Percentiles rank a stretch among this genome's conserved stretches.
These are phyloP conservation scores for Oryza coarctata DNA, from an alignment of 176 grass and related monocot genomes.

Conservation along the genomic window DNA sequence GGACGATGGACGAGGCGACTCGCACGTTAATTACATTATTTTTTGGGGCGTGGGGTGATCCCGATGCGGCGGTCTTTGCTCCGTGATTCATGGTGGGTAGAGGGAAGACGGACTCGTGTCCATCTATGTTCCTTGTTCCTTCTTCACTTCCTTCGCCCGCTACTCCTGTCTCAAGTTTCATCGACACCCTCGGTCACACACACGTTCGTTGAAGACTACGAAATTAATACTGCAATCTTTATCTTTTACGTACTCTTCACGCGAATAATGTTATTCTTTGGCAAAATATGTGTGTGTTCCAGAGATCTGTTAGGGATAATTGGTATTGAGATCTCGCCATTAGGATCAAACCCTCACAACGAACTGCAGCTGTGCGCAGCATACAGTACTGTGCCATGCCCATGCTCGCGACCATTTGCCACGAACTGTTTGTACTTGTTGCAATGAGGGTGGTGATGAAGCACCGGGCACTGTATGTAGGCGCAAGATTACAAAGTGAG, in stretches of 20 bases:
- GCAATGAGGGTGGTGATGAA: neutral
- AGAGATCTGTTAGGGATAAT: neutral
- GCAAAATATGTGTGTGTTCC: neutral
- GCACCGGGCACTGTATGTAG: neutral
- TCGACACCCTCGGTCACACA: neutral
- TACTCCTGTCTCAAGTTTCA: neutral
- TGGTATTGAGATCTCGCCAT: neutral
- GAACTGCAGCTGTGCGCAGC: neutral
- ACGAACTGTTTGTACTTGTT: neutral
- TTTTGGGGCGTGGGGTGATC: slow-evolving; percentile 20
- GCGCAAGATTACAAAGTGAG: slow-evolving; percentile 29
- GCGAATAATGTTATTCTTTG: neutral
- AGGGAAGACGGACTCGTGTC: neutral
- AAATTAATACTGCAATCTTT: neutral
- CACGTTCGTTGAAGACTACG: neutral
- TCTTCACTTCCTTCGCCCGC: neutral
- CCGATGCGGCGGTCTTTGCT: slow-evolving; percentile 46
- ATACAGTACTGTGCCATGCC: neutral
- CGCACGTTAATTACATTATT: neutral
- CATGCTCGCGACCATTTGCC: neutral
- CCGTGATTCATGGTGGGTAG: slow-evolving; percentile 30
- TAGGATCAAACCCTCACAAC: neutral
- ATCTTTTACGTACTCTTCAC: neutral
- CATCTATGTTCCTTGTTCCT: neutral
- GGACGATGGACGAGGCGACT: neutral